A percentile compares a stretch with the other conserved stretches of the same genome.
Conservation (phyloP, 371 early-diverging fungal species). For the Mucor ambiguus region DNA sequence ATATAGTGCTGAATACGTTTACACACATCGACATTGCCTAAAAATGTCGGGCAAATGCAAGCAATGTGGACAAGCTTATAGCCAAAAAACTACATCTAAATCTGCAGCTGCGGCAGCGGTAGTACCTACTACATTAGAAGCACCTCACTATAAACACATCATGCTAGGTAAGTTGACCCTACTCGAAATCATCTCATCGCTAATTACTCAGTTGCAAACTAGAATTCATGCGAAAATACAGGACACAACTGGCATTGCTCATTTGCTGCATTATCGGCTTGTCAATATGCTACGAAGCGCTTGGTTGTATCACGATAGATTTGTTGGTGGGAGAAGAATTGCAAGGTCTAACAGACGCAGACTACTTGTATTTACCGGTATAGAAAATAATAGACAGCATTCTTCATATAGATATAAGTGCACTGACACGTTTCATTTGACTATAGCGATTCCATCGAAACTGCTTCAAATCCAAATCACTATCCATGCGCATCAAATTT, state of each 20-base stretch:
- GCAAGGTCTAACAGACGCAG: neutral
- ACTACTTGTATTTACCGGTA: slow-evolving; percentile 10
- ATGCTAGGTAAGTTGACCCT: neutral
- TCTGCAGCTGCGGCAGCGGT: neutral
- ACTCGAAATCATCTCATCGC: neutral
- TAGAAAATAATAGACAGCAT: too few species aligned
- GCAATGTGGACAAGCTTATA: neutral
- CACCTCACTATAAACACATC: neutral
- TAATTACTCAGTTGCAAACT: neutral
- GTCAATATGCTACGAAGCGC: neutral
- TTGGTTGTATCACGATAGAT: neutral
- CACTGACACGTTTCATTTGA: too few species aligned
- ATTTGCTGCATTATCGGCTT: neutral
- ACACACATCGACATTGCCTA: neutral
- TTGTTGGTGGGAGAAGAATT: neutral
- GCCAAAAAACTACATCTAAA: too few species aligned
- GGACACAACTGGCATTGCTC: neutral
- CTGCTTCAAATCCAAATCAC: neutral
- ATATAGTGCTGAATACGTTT: slow-evolving; percentile 1
- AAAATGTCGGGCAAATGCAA: neutral
- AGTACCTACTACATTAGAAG: neutral
- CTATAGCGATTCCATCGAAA: slow-evolving; percentile 2
- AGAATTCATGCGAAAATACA: neutral
- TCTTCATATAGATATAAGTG: too few species aligned
- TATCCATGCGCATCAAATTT: neutral